phyloP scores from a whole-genome alignment of 2,329 filamentous ascomycete genomes.

The Sporothrix brasiliensis region DNA sequence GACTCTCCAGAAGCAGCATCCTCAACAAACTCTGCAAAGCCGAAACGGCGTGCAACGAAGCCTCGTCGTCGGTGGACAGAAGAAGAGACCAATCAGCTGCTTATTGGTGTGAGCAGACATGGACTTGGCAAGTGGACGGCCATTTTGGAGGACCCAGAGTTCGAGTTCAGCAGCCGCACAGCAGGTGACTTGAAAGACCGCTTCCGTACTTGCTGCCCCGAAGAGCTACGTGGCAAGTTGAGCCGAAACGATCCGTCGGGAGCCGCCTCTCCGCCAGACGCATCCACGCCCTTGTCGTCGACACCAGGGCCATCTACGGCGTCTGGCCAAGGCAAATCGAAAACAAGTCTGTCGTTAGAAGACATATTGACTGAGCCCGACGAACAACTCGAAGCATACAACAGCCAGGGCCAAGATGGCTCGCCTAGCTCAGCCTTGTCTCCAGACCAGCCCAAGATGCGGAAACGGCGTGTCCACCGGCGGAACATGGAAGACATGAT shows the following conservation, averaged over 20 bases:
- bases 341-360: slow-evolving; percentile 56
- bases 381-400: slow-evolving; percentile 40
- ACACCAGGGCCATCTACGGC: slow-evolving; percentile 11
- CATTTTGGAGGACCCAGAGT: slow-evolving; percentile 64
- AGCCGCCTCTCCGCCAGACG: slow-evolving; percentile 24
- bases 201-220: slow-evolving; percentile 67
- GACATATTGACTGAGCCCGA: slow-evolving; percentile 58
- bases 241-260: slow-evolving; percentile 37
- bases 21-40: slow-evolving; percentile 41
- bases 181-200: slow-evolving; percentile 67
- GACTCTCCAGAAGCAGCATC: slow-evolving; percentile 33
- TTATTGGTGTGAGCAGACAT: slow-evolving; percentile 63
- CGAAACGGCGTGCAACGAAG: slow-evolving; percentile 59
- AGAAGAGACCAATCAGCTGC: slow-evolving; percentile 64
- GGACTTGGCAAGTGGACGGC: slow-evolving; percentile 68
- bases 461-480: slow-evolving; percentile 48
- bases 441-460: slow-evolving; percentile 39
- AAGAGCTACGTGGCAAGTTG: slow-evolving; percentile 56
- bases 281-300: neutral
- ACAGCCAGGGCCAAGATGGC: slow-evolving; percentile 32
- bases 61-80: slow-evolving; percentile 66
- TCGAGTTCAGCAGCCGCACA: slow-evolving; percentile 62
- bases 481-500: slow-evolving; percentile 51
- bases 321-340: slow-evolving; percentile 44
- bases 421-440: slow-evolving; percentile 25